Conservation (phyloP, 805 yeast genomes). For the Nakazawaea laoshanensis region DNA sequence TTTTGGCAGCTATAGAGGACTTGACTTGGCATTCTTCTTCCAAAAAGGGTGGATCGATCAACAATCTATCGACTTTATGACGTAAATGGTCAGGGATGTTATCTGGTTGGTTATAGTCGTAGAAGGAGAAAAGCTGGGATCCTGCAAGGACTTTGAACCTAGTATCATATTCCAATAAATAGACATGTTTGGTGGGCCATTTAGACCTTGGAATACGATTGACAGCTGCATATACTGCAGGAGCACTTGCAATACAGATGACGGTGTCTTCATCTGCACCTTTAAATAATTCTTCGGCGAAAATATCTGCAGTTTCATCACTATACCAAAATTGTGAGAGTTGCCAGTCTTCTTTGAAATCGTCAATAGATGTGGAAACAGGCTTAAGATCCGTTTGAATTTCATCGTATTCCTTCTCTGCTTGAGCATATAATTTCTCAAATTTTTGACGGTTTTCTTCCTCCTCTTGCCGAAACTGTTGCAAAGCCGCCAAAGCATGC, state of each 20-base stretch:
- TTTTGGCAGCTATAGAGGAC: constrained; percentile 54
- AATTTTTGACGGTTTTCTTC: constrained; percentile 46
- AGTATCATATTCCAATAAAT: constrained; percentile 70
- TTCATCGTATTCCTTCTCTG: constrained; percentile 48
- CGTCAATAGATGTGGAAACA: constrained; percentile 38
- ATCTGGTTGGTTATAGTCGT: constrained; percentile 69
- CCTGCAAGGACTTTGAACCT: constrained; percentile 74
- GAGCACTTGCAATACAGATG: constrained; percentile 78
- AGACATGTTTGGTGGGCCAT: constrained; percentile 62
- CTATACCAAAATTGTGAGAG: constrained; percentile 88
- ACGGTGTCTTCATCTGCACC: constrained; percentile 70
- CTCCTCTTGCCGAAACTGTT: constrained; percentile 63
- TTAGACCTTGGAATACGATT: constrained; percentile 38
- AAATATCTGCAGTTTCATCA: constrained; percentile 58
- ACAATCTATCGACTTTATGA: constrained; percentile 59
- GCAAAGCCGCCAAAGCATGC: constrained; percentile 45
- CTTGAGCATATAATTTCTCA: constrained; percentile 40
- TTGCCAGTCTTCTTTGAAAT: constrained; percentile 90
- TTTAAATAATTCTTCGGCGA: constrained; percentile 66
- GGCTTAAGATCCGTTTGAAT: constrained; percentile 11
- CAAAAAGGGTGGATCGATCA: constrained; percentile 86
- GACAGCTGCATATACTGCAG: constrained; percentile 85
- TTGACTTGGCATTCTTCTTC: constrained; percentile 77
- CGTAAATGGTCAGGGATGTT: constrained; percentile 46
- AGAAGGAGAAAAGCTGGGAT: constrained; percentile 52